A percentile compares a stretch with the other conserved stretches of the same genome.
Evolutionary conservation across 495 filamentous ascomycete genomes (phyloP).

Genomic region (Penicillium verhagenii): DNA sequence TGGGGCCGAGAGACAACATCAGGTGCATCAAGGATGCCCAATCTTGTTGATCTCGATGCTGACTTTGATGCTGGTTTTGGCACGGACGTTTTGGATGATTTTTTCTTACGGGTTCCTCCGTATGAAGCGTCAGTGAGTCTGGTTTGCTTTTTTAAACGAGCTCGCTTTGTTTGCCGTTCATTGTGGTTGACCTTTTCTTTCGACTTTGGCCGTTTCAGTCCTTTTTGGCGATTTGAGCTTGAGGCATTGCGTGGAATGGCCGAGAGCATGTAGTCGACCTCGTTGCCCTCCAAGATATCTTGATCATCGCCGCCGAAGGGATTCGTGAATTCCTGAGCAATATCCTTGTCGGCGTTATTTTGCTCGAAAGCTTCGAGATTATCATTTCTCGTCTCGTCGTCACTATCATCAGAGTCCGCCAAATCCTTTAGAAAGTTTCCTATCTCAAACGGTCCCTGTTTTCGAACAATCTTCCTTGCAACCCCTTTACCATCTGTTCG

Average conservation of each 20-base stretch:
- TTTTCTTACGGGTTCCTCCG: constrained; percentile 29
- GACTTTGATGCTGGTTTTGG: background rate
- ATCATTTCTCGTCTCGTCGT: constrained; percentile 34
- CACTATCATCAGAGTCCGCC: constrained; percentile 49
- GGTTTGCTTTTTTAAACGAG: constrained; percentile 31
- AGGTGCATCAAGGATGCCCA: constrained; percentile 74
- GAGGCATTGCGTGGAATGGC: constrained; percentile 26
- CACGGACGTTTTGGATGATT: background rate
- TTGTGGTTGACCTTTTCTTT: constrained; percentile 12
- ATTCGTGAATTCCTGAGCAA: background rate
- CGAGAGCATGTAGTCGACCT: constrained; percentile 57
- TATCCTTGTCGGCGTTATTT: background rate
- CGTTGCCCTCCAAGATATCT: constrained; percentile 56
- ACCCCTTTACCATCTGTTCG: constrained; percentile 42
- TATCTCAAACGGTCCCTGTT: constrained; percentile 10
- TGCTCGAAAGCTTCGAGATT: background rate
- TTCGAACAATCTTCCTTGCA: constrained; percentile 40
- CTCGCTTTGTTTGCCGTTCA: constrained; percentile 24
- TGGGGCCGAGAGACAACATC: constrained; percentile 34
- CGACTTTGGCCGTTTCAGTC: constrained; percentile 42
- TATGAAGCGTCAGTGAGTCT: constrained; percentile 34
- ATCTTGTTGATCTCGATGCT: constrained; percentile 18
- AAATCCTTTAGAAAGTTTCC: constrained; percentile 43
- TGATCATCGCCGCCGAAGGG: constrained; percentile 16
- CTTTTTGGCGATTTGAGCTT: constrained; percentile 18